Conservation (phyloP, 352 stramenopile species). For the Phytophthora pini region DNA sequence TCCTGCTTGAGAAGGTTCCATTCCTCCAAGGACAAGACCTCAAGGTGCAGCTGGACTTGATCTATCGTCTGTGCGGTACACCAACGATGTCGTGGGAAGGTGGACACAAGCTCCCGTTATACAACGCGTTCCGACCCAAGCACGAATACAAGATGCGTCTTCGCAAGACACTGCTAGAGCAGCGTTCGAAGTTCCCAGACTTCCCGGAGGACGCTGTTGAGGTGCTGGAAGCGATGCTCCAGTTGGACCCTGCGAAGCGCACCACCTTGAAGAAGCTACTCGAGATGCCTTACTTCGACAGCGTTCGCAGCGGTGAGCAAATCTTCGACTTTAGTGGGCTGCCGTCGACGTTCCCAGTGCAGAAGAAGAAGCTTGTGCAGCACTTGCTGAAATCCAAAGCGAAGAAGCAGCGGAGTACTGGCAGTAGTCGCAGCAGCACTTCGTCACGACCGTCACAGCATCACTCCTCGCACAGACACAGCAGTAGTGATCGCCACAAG, state of each 20-base stretch:
- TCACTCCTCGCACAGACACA: conserved; percentile 28
- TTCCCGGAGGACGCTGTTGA: conserved; percentile 67
- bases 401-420: conserved; percentile 40
- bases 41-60: conserved; percentile 77
- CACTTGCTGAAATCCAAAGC: conserved; percentile 55
- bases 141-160: conserved; percentile 80
- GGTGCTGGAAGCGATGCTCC: conserved; percentile 77
- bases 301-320: conserved; percentile 35
- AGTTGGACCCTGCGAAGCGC: conserved; percentile 73
- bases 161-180: conserved; percentile 80
- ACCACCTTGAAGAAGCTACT: conserved; percentile 57
- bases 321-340: conserved; percentile 55
- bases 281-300: conserved; percentile 66
- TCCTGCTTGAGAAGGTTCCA: conserved; percentile 70
- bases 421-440: conserved; percentile 9
- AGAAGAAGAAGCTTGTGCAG: conserved; percentile 69
- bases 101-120: conserved; percentile 62
- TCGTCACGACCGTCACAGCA: conserved; percentile 27
- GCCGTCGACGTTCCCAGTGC: conserved; percentile 53
- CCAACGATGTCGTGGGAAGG: conserved; percentile 61
- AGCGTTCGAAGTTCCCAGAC: conserved; percentile 54
- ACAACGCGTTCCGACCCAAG: conserved; percentile 64
- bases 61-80: conserved; percentile 82
- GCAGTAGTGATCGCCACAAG: conserved; percentile 38
- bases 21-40: conserved; percentile 70